Conservation (phyloP, 2,329 filamentous ascomycete genomes). For the Apiospora saccharicola region DNA sequence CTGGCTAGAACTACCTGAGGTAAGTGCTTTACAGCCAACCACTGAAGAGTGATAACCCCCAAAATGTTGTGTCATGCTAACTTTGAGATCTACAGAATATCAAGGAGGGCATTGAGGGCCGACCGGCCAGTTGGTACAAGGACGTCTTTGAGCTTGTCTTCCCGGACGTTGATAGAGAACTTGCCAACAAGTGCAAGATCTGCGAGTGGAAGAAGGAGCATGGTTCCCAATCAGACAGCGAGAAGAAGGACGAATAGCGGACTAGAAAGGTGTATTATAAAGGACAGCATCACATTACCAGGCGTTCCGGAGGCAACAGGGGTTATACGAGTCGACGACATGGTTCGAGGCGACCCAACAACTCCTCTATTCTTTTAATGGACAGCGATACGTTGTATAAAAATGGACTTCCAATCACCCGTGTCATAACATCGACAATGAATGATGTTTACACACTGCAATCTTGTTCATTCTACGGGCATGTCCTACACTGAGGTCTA, state of each 20-base stretch:
- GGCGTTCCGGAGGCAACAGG: conserved; percentile 15
- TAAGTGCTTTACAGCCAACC: conserved; percentile 57
- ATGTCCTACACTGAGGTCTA: too few relatives aligned
- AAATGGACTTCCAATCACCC: not conserved
- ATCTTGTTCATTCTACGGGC: not conserved
- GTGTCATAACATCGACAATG: not conserved
- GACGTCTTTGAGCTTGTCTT: conserved; percentile 95
- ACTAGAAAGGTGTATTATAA: not conserved
- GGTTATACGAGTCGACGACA: conserved; percentile 19
- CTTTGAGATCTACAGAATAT: conserved; percentile 75
- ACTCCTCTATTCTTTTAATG: conserved; percentile 19
- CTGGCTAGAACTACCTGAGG: conserved; percentile 96
- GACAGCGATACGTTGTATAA: conserved; percentile 17
- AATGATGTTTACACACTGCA: not conserved
- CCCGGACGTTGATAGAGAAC: conserved; percentile 75
- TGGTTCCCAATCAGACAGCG: conserved; percentile 48
- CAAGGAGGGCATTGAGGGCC: conserved; percentile 93
- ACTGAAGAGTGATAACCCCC: not conserved
- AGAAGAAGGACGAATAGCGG: conserved; percentile 42
- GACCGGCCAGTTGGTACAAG: conserved; percentile 89
- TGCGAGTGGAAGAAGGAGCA: conserved; percentile 60
- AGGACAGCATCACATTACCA: conserved; percentile 19
- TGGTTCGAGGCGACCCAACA: conserved; percentile 20
- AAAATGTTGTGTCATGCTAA: conserved; percentile 31
- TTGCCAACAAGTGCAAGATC: conserved; percentile 78